These are phyloP conservation scores for Castanospermum australe DNA, from an alignment of 306 rosid species.

Conservation along the genomic window DNA sequence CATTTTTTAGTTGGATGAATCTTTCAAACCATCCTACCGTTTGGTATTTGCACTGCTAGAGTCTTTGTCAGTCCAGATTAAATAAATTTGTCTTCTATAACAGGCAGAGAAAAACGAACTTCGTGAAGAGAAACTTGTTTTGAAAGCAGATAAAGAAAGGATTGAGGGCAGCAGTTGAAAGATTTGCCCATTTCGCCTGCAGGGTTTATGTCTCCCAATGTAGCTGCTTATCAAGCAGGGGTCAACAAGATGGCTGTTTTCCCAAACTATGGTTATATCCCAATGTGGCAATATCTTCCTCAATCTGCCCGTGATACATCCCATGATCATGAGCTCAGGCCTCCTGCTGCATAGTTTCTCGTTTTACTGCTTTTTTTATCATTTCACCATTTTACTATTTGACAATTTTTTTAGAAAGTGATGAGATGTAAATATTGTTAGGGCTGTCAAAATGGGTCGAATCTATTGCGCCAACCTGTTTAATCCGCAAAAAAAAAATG, in stretches of 20 bases:
- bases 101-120: slow-evolving; percentile 93
- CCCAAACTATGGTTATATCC: slow-evolving; percentile 76
- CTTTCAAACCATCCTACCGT: neutral
- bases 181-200: slow-evolving; percentile 51
- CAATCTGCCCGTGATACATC: slow-evolving; percentile 71
- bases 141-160: slow-evolving; percentile 79
- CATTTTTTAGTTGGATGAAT: neutral
- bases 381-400: slow-evolving; percentile 11
- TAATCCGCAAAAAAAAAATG: no score
- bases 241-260: slow-evolving; percentile 78
- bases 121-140: slow-evolving; percentile 72
- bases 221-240: slow-evolving; percentile 68
- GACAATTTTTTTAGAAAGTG: neutral
- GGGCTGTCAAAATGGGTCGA: no score
- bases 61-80: neutral
- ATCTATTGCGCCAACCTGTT: no score
- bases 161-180: slow-evolving; percentile 76
- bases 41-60: neutral
- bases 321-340: slow-evolving; percentile 93
- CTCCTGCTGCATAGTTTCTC: slow-evolving; percentile 83
- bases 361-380: neutral
- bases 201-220: slow-evolving; percentile 69
- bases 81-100: neutral
- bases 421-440: slow-evolving; percentile 44
- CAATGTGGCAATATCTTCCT: slow-evolving; percentile 93